phyloP scores from a whole-genome alignment of 345 rosid species.

The Dipteronia dyeriana region DNA sequence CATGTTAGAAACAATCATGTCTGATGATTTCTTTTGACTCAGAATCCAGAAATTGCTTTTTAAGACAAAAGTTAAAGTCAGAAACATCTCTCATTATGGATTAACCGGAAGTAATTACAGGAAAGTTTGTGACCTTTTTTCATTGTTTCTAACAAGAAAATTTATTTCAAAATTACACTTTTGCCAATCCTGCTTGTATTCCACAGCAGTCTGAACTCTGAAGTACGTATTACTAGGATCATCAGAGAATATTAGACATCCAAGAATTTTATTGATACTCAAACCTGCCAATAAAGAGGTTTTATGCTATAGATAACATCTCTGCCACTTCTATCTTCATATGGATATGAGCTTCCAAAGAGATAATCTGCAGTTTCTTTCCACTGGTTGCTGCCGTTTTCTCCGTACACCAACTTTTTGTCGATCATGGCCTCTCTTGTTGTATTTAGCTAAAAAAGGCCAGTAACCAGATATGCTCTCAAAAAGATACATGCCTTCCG shows the following conservation, averaged over 20 bases:
- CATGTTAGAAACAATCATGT: slow-evolving; percentile 23
- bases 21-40: slow-evolving; percentile 27
- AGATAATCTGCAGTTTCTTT: slow-evolving; percentile 63
- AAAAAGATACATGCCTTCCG: slow-evolving; percentile 75
- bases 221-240: not conserved
- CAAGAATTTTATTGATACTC: slow-evolving; percentile 24
- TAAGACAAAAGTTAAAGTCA: not conserved
- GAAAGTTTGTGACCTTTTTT: not conserved
- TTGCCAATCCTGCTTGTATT: too few relatives aligned
- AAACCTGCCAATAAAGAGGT: slow-evolving; percentile 3
- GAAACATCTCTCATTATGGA: not conserved
- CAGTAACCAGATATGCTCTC: slow-evolving; percentile 75
- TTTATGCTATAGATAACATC: slow-evolving; percentile 13
- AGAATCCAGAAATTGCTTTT: not conserved
- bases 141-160: not conserved
- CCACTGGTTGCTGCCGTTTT: slow-evolving; percentile 42
- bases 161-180: not conserved
- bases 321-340: slow-evolving; percentile 31
- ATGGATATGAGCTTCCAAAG: slow-evolving; percentile 67
- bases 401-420: slow-evolving; percentile 23
- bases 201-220: too few relatives aligned
- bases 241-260: slow-evolving; percentile 4
- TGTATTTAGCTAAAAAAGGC: slow-evolving; percentile 52
- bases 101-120: not conserved
- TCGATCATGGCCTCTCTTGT: slow-evolving; percentile 29